Conservation (phyloP, 768 basidiomycete genomes). For the Rhizopogon vinicolor region DNA sequence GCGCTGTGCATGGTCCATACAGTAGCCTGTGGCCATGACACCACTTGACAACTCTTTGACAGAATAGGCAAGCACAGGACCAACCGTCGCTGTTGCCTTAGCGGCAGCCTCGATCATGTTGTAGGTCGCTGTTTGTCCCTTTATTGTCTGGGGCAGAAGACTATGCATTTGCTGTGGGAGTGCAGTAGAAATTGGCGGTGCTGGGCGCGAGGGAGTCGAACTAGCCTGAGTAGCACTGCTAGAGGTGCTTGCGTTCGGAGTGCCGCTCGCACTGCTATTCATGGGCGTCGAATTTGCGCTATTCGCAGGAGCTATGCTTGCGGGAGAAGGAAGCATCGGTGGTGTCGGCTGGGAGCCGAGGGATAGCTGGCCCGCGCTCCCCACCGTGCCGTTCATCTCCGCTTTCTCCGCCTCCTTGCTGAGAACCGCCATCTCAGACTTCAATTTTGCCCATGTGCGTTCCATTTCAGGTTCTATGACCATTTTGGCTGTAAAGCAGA, state of each 20-base stretch:
- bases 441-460: constrained; percentile 30
- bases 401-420: constrained; percentile 31
- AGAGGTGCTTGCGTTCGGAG: constrained; percentile 39
- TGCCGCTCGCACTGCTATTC: constrained; percentile 47
- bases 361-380: constrained; percentile 20
- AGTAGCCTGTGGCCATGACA: constrained; percentile 37
- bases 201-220: constrained; percentile 21
- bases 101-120: constrained; percentile 26
- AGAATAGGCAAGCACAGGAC: constrained; percentile 18
- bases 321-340: constrained; percentile 77
- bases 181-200: constrained; percentile 29
- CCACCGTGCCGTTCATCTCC: constrained; percentile 27
- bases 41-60: constrained; percentile 28
- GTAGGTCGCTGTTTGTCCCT: constrained; percentile 23
- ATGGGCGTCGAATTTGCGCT: constrained; percentile 79
- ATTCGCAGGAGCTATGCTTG: constrained; percentile 58
- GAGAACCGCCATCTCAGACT: constrained; percentile 24
- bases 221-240: constrained; percentile 17
- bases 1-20: constrained; percentile 45
- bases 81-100: constrained; percentile 24
- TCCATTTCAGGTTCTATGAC: constrained; percentile 30
- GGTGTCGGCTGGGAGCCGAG: constrained; percentile 42
- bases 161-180: constrained; percentile 33
- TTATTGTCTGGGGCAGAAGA: constrained; percentile 24
- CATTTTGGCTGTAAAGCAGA: constrained; percentile 33